A percentile compares a stretch with the other conserved stretches of the same genome.
These are phyloP conservation scores for Crithidia sp. DNA, from an alignment of 208 protist species.

Conservation along the genomic window DNA sequence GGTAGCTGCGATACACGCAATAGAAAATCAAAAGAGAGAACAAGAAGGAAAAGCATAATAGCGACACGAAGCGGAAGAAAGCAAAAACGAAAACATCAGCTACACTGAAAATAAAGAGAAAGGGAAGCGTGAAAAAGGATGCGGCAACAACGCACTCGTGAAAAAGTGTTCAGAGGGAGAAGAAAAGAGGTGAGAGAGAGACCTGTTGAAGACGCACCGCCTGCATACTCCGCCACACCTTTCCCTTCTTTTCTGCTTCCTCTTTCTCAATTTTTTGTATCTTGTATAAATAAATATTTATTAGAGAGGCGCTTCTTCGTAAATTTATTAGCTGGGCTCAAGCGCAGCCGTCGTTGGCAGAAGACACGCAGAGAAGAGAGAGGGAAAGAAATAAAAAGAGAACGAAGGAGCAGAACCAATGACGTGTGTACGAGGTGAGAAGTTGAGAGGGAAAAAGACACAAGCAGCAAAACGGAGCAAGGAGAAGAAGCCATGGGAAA, in stretches of 20 bases:
- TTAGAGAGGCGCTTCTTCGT: too few species aligned
- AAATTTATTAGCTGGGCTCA: too few species aligned
- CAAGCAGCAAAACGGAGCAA: background rate
- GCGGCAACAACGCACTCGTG: too few species aligned
- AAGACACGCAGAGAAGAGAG: background rate
- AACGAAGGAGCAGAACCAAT: conserved; percentile 18
- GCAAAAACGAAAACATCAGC: background rate
- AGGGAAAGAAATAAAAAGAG: conserved; percentile 18
- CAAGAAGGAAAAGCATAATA: background rate
- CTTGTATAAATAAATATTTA: conserved; percentile 1
- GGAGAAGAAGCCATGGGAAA: conserved; percentile 6
- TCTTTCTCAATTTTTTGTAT: background rate
- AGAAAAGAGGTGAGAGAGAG: too few species aligned
- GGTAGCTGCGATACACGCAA: background rate
- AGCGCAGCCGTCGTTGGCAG: too few species aligned
- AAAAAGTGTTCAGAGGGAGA: too few species aligned
- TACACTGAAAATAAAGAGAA: background rate
- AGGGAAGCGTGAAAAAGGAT: background rate
- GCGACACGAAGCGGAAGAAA: background rate
- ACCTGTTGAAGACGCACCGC: too few species aligned
- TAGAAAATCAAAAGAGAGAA: background rate
- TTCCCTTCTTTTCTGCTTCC: background rate
- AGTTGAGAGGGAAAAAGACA: too few species aligned
- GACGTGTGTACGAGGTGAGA: too few species aligned
- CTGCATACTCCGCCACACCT: background rate